phyloP scores from a whole-genome alignment of 306 rosid species.

The Inga oerstediana region DNA sequence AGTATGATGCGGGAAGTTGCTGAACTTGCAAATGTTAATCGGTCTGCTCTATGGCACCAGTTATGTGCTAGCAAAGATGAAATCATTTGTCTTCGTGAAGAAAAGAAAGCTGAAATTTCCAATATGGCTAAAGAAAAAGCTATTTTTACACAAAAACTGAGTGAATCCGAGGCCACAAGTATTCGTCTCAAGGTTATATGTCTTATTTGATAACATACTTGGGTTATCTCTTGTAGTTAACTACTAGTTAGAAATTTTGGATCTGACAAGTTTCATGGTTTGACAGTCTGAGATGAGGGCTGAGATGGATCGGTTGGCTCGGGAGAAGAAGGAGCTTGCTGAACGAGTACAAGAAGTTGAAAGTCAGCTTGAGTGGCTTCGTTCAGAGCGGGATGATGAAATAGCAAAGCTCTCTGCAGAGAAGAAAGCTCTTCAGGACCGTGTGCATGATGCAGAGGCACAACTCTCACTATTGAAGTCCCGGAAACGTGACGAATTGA shows the following conservation, averaged over 20 bases:
- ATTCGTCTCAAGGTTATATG: constrained; percentile 86
- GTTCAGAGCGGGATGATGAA: constrained; percentile 96
- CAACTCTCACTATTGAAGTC: constrained; percentile 86
- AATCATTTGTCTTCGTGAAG: constrained; percentile 69
- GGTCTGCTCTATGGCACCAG: constrained; percentile 98
- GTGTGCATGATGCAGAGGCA: constrained; percentile 91
- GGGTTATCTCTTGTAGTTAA: constrained; percentile 42
- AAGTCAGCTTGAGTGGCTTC: constrained; percentile 99
- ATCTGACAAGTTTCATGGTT: constrained; percentile 50
- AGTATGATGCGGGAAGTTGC: constrained; percentile 95
- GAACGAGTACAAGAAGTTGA: constrained; percentile 85
- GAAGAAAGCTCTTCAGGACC: constrained; percentile 91
- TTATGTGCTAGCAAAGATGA: constrained; percentile 94
- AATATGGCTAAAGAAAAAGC: constrained; percentile 69
- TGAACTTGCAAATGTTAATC: constrained; percentile 88
- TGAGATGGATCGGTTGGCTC: constrained; percentile 81
- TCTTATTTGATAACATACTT: constrained; percentile 50
- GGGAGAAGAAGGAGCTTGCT: constrained; percentile 85
- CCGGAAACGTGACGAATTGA: constrained; percentile 92
- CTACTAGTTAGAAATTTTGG: constrained; percentile 46
- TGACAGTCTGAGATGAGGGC: constrained; percentile 94
- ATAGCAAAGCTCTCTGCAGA: constrained; percentile 69
- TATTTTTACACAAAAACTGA: constrained; percentile 64
- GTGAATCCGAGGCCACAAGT: constrained; percentile 78
- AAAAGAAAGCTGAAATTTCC: constrained; percentile 72